phyloP scores from a whole-genome alignment of 163 green algal genomes.

The Scenedesmus sp. region DNA sequence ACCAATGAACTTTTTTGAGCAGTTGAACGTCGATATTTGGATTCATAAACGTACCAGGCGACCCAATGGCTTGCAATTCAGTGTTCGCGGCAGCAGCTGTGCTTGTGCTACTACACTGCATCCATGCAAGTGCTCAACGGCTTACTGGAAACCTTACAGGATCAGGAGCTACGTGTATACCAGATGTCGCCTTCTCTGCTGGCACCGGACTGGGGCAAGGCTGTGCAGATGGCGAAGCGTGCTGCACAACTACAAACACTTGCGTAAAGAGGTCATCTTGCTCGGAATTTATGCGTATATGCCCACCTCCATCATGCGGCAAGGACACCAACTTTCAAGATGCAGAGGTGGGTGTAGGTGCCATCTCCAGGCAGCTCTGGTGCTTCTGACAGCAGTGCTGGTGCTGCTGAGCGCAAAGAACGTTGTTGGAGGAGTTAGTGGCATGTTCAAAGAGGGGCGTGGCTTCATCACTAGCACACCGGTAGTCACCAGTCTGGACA shows the following conservation, averaged over 20 bases:
- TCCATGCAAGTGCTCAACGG: neutral
- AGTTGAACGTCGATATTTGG: too few relatives aligned
- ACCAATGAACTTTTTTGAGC: too few relatives aligned
- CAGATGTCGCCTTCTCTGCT: neutral
- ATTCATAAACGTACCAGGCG: neutral
- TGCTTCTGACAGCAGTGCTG: neutral
- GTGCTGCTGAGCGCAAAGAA: neutral
- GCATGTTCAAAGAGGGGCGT: neutral
- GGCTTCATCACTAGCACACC: neutral
- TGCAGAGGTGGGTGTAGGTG: neutral
- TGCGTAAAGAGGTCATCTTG: constrained; percentile 26
- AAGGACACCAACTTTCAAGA: constrained; percentile 34
- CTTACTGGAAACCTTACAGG: neutral
- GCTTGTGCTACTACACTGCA: neutral
- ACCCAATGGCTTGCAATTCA: neutral
- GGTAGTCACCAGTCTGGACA: too few relatives aligned
- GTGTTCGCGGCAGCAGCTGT: neutral
- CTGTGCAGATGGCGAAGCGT: constrained; percentile 1
- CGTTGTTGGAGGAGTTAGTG: neutral
- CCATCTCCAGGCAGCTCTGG: neutral
- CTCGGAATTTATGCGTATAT: constrained; percentile 26
- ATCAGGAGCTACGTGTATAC: neutral
- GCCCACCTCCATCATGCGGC: constrained; percentile 33
- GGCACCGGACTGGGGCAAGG: constrained; percentile 27
- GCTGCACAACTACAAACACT: constrained; percentile 27